These are phyloP conservation scores for Triangularia verruculosa DNA, from an alignment of 2,329 filamentous ascomycete species.

Conservation along the genomic window DNA sequence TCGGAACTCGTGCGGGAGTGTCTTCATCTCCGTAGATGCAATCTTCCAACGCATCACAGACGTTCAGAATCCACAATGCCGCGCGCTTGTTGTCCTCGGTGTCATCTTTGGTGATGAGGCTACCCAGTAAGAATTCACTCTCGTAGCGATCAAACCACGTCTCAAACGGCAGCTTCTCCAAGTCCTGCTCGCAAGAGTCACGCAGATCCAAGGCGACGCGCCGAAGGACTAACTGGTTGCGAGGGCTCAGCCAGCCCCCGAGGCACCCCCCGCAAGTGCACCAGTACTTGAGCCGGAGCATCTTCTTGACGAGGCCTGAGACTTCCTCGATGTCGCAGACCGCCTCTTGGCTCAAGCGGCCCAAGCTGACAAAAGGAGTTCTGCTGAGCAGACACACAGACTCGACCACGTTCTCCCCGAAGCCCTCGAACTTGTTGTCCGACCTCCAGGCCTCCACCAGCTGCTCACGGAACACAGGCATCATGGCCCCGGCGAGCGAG, in stretches of 20 bases:
- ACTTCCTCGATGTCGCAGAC: neutral
- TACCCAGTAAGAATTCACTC: neutral
- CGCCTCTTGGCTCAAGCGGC: neutral
- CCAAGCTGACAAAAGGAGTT: neutral
- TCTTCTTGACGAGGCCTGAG: neutral
- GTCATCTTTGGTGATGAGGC: neutral
- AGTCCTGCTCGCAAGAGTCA: neutral
- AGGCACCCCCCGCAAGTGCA: neutral
- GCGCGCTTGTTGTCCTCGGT: neutral
- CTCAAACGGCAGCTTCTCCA: neutral
- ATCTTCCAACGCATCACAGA: neutral
- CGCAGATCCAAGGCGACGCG: neutral
- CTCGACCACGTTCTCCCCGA: neutral
- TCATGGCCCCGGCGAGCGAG: too few species aligned
- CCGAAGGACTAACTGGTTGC: neutral
- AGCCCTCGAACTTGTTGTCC: neutral
- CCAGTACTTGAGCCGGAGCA: neutral
- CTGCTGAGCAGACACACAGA: neutral
- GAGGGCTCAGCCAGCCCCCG: neutral
- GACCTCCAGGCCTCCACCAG: too few species aligned
- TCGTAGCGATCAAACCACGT: neutral
- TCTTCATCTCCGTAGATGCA: neutral
- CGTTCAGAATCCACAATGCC: neutral
- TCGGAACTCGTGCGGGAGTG: neutral
- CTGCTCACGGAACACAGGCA: too few species aligned